phyloP scores from a whole-genome alignment of 2,329 filamentous ascomycete species.

The Colletotrichum costaricense region DNA sequence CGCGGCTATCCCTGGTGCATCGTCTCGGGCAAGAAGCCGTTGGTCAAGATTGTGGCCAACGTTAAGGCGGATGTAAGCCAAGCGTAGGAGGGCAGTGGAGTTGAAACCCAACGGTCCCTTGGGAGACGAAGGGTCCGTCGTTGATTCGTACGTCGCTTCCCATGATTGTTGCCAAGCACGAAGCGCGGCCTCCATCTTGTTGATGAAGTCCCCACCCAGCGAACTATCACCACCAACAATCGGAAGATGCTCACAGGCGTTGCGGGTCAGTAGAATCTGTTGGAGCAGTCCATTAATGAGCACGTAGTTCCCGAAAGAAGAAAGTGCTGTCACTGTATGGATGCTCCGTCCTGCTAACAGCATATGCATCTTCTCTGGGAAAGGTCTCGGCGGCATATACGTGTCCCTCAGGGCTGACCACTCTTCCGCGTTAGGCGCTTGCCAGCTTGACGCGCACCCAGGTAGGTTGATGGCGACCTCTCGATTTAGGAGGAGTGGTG shows the following conservation, averaged over 20 bases:
- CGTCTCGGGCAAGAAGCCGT: slow-evolving; percentile 57
- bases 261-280: slow-evolving; percentile 63
- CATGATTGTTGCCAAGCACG: slow-evolving; percentile 63
- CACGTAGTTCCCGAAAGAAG: slow-evolving; percentile 64
- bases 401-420: slow-evolving; percentile 55
- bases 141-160: slow-evolving; percentile 63
- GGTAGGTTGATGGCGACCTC: slow-evolving; percentile 66
- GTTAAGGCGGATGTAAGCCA: slow-evolving; percentile 44
- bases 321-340: slow-evolving; percentile 44
- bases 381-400: slow-evolving; percentile 30
- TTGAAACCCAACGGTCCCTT: slow-evolving; percentile 64
- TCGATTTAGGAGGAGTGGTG: slow-evolving; percentile 65
- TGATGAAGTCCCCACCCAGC: too few species aligned
- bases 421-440: slow-evolving; percentile 58
- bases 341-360: slow-evolving; percentile 41
- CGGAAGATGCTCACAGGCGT: slow-evolving; percentile 34
- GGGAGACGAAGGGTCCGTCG: slow-evolving; percentile 63
- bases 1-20: slow-evolving; percentile 54
- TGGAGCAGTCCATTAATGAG: slow-evolving; percentile 65
- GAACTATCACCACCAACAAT: too few species aligned
- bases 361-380: slow-evolving; percentile 47
- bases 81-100: slow-evolving; percentile 44
- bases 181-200: slow-evolving; percentile 55
- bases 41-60: slow-evolving; percentile 43
- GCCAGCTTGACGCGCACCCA: slow-evolving; percentile 65